Conservation (phyloP, 257 asterid genomes). For the Solanum phureja region DNA sequence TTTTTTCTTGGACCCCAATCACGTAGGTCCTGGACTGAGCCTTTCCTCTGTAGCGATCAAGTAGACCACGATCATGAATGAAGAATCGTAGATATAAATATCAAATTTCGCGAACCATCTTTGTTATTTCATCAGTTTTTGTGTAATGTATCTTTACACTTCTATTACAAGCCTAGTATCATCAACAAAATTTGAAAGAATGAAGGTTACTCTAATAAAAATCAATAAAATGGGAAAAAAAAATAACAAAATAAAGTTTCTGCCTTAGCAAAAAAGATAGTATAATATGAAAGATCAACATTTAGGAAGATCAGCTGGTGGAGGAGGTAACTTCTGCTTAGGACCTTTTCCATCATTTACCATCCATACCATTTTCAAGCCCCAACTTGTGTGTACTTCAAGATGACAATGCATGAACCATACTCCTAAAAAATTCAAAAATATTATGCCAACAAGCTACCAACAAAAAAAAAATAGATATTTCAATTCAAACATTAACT, state of each 20-base stretch:
- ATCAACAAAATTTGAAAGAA: neutral
- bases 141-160: neutral
- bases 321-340: conserved; percentile 56
- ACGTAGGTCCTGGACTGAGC: neutral
- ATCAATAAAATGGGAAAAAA: neutral
- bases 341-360: conserved; percentile 43
- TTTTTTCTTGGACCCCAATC: neutral
- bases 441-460: neutral
- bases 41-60: neutral
- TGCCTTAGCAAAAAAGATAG: neutral
- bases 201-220: neutral
- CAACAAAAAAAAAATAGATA: neutral
- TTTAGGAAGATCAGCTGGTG: conserved; percentile 67
- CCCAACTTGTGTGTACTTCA: conserved; percentile 77
- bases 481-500: neutral
- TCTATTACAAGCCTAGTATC: neutral
- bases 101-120: neutral
- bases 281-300: conserved; percentile 19
- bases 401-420: conserved; percentile 76
- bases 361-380: conserved; percentile 64
- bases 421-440: conserved; percentile 23
- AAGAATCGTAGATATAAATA: neutral
- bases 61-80: neutral
- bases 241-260: neutral
- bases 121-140: neutral